phyloP scores from a whole-genome alignment of 2,329 filamentous ascomycete genomes.

The Hansfordia pulvinata region DNA sequence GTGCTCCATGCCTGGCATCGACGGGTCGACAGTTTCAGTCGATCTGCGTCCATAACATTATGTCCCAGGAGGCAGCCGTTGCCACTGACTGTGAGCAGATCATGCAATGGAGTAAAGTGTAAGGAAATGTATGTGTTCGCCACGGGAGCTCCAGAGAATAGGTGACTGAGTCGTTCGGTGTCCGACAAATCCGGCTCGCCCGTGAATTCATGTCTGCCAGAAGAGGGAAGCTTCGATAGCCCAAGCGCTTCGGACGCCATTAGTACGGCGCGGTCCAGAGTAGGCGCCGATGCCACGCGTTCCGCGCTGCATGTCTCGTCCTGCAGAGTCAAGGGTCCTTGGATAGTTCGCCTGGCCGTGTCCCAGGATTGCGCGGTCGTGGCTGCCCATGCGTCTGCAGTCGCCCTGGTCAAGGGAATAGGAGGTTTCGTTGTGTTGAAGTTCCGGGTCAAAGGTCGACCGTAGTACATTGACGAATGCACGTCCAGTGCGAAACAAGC shows the following conservation, averaged over 20 bases:
- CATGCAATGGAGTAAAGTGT: slow-evolving; percentile 42
- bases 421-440: slow-evolving; percentile 20
- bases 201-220: slow-evolving; percentile 8
- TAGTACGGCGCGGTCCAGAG: slow-evolving; percentile 10
- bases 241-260: slow-evolving; percentile 14
- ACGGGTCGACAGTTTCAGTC: slow-evolving; percentile 28
- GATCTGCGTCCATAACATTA: slow-evolving; percentile 32
- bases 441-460: slow-evolving; percentile 27
- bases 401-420: slow-evolving; percentile 32
- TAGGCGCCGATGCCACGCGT: neutral
- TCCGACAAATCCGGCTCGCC: slow-evolving; percentile 7
- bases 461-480: slow-evolving; percentile 39
- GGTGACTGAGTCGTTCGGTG: slow-evolving; percentile 17
- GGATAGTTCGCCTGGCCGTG: slow-evolving; percentile 11
- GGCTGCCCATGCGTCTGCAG: slow-evolving; percentile 34
- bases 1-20: slow-evolving; percentile 10
- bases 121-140: slow-evolving; percentile 43
- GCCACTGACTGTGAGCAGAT: slow-evolving; percentile 42
- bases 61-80: slow-evolving; percentile 41
- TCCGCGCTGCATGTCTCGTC: neutral
- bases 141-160: slow-evolving; percentile 30
- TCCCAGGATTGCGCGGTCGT: slow-evolving; percentile 31
- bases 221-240: slow-evolving; percentile 9
- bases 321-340: slow-evolving; percentile 12
- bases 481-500: slow-evolving; percentile 43